A percentile compares a stretch with the other conserved stretches of the same genome.
Evolutionary conservation across 202 grass and related monocot species (phyloP).

Genomic region (Brachypodium distachyon): DNA sequence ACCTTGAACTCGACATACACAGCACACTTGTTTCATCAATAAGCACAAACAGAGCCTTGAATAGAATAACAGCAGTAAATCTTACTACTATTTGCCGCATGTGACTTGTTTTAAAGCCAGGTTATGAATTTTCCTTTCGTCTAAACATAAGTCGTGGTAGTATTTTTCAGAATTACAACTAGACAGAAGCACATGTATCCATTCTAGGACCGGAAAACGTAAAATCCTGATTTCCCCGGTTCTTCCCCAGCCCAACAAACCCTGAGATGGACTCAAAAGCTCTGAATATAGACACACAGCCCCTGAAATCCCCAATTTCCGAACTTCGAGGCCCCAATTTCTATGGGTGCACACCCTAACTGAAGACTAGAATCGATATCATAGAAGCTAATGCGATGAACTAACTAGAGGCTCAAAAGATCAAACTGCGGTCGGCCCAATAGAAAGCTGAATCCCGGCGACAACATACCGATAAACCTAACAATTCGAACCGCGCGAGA

Average conservation of each 20-base stretch:
- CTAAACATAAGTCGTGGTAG: neutral
- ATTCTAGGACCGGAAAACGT: neutral
- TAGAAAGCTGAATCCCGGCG: neutral
- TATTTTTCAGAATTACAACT: neutral
- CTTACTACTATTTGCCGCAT: neutral
- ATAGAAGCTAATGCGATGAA: neutral
- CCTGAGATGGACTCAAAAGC: neutral
- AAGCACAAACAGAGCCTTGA: neutral
- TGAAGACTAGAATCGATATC: neutral
- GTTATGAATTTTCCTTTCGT: neutral
- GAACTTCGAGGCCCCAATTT: neutral
- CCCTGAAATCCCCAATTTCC: neutral
- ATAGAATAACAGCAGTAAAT: neutral
- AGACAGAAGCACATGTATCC: neutral
- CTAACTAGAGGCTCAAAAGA: neutral
- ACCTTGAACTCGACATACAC: neutral
- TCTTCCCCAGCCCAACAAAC: neutral
- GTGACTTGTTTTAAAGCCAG: neutral
- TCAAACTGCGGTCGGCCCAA: neutral
- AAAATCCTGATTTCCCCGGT: neutral
- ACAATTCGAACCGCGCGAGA: neutral
- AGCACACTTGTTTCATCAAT: neutral
- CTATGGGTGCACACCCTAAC: neutral
- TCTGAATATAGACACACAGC: neutral
- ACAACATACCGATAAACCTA: neutral